These are phyloP conservation scores for Begonia loranthoides DNA, from an alignment of 306 rosid species.

Conservation along the genomic window DNA sequence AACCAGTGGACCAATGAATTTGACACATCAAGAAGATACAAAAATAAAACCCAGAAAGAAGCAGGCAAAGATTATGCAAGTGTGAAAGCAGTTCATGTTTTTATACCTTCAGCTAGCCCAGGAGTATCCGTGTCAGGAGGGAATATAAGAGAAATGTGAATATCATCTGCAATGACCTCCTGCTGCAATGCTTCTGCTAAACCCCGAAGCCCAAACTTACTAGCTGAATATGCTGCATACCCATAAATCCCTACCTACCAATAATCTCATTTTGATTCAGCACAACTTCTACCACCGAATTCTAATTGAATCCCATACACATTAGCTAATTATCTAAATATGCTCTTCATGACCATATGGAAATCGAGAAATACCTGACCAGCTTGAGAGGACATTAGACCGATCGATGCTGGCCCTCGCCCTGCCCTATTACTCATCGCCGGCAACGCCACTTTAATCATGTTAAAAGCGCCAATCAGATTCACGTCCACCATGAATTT, in stretches of 20 bases:
- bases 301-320: no score
- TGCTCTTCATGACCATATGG: background rate
- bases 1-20: no score
- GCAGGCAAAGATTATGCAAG: no score
- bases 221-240: constrained; percentile 78
- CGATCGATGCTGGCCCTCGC: constrained; percentile 54
- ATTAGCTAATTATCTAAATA: background rate
- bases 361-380: constrained; percentile 50
- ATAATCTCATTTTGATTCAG: background rate
- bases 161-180: constrained; percentile 63
- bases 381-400: constrained; percentile 82
- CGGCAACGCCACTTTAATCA: constrained; percentile 81
- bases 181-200: constrained; percentile 86
- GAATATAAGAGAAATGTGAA: constrained; percentile 67
- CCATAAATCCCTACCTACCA: constrained; percentile 80
- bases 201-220: constrained; percentile 85
- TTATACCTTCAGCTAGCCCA: constrained; percentile 56
- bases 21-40: no score
- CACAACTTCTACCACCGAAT: background rate
- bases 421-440: constrained; percentile 42
- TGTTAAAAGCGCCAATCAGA: constrained; percentile 53
- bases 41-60: no score
- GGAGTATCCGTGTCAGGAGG: constrained; percentile 98
- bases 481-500: constrained; percentile 72
- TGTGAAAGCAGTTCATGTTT: no score